These are phyloP conservation scores for Prunus mongolica DNA, from an alignment of 306 rosid species.

Conservation along the genomic window DNA sequence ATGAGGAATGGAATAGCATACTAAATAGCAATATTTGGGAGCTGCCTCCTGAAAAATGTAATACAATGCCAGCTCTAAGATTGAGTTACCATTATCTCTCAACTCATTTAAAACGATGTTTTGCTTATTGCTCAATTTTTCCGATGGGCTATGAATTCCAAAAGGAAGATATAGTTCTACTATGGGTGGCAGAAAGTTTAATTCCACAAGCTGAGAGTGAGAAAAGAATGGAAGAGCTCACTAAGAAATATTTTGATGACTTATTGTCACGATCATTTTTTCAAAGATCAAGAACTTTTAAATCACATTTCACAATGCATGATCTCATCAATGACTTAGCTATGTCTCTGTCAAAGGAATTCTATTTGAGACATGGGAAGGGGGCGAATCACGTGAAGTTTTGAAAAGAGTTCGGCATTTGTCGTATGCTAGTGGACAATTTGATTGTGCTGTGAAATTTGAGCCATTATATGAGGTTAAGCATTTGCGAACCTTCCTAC, in stretches of 20 bases:
- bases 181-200: constrained; percentile 23
- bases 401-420: too few relatives aligned
- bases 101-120: constrained; percentile 7
- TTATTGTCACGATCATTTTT: constrained; percentile 1
- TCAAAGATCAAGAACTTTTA: background rate
- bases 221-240: background rate
- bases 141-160: constrained; percentile 9
- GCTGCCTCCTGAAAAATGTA: fast-evolving
- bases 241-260: background rate
- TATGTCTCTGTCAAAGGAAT: background rate
- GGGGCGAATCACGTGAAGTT: too few relatives aligned
- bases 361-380: too few relatives aligned
- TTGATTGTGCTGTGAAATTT: too few relatives aligned
- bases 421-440: too few relatives aligned
- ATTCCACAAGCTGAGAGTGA: background rate
- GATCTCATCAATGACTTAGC: background rate
- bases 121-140: constrained; percentile 11
- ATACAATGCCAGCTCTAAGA: background rate
- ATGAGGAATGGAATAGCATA: background rate
- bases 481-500: too few relatives aligned
- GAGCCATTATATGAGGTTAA: too few relatives aligned
- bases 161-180: background rate
- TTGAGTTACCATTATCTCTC: constrained; percentile 22
- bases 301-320: background rate
- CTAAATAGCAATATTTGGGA: background rate